A percentile compares a stretch with the other conserved stretches of the same genome.
Conservation (phyloP, 2,329 filamentous ascomycete genomes). For the Aureobasidium lini region DNA sequence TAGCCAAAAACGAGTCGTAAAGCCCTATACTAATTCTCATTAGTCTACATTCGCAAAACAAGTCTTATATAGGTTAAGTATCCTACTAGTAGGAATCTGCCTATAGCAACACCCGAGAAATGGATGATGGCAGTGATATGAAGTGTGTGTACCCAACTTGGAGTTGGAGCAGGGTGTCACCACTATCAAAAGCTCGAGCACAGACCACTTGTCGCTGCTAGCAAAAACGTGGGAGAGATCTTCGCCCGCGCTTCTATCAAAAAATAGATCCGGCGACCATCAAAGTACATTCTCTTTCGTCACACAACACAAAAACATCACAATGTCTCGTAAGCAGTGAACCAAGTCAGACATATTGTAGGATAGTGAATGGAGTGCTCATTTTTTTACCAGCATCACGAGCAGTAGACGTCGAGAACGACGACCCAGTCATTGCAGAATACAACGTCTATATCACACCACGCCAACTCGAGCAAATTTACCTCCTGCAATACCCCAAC, state of each 20-base stretch:
- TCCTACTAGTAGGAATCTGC: too few relatives aligned
- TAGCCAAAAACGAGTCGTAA: too few relatives aligned
- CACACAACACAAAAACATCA: constrained; percentile 13
- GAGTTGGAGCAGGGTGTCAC: neutral
- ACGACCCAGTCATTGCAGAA: constrained; percentile 43
- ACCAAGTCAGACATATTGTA: neutral
- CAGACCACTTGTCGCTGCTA: neutral
- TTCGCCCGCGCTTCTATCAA: constrained; percentile 6
- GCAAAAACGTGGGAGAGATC: neutral
- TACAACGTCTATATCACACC: constrained; percentile 88
- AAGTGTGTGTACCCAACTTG: too few relatives aligned
- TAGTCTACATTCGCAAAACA: too few relatives aligned
- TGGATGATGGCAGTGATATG: too few relatives aligned
- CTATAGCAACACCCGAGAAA: too few relatives aligned
- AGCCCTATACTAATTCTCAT: too few relatives aligned
- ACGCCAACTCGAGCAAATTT: constrained; percentile 49
- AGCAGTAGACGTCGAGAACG: constrained; percentile 21
- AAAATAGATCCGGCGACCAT: constrained; percentile 12
- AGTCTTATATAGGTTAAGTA: too few relatives aligned
- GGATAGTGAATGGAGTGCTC: neutral
- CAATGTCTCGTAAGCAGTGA: constrained; percentile 18
- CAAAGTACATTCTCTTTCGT: neutral
- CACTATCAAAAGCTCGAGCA: neutral
- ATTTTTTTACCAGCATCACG: neutral
- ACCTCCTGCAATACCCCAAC: constrained; percentile 86